Evolutionary conservation across 768 basidiomycete species (phyloP).

Genomic region (Lentinula raphanica): DNA sequence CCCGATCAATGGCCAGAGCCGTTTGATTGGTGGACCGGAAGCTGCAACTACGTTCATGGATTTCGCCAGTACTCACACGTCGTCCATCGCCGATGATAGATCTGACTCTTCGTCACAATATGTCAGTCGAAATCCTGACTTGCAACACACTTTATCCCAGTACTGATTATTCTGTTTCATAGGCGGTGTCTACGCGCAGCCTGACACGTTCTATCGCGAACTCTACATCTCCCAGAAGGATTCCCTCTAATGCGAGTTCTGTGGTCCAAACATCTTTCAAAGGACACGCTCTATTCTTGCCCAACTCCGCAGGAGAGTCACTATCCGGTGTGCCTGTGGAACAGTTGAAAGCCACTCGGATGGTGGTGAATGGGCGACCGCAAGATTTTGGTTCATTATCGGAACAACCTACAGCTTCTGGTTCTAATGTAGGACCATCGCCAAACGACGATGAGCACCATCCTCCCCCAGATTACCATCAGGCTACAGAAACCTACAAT

Average conservation of each 20-base stretch:
- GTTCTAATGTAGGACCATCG: neutral
- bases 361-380: constrained; percentile 14
- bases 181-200: neutral
- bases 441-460: constrained; percentile 1
- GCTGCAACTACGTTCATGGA: constrained; percentile 1
- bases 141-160: neutral
- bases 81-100: neutral
- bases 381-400: constrained; percentile 16
- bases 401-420: neutral
- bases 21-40: neutral
- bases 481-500: constrained; percentile 14
- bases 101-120: neutral
- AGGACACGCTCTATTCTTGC: constrained; percentile 6
- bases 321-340: constrained; percentile 9
- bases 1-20: neutral
- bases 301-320: constrained; percentile 13
- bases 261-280: neutral
- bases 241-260: neutral
- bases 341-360: constrained; percentile 13
- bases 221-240: constrained; percentile 9
- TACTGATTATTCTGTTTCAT: neutral
- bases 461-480: constrained; percentile 16
- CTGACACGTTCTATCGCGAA: neutral
- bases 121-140: neutral
- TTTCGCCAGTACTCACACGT: neutral